These are phyloP conservation scores for Glaciozyma martinii DNA, from an alignment of 768 basidiomycete species.

Conservation along the genomic window DNA sequence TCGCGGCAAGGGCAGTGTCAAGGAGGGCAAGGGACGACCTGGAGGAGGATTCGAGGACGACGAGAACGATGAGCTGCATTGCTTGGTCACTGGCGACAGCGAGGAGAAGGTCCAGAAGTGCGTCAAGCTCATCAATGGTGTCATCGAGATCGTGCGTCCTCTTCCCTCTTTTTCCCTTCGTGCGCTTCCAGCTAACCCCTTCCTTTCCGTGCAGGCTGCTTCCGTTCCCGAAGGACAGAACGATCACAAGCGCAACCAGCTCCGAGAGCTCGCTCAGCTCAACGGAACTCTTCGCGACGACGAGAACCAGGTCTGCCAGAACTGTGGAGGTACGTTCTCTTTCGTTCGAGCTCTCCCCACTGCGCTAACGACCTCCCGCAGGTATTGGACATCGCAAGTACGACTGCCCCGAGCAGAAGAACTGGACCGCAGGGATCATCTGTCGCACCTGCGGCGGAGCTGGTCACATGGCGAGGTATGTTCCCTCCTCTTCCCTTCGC, in stretches of 20 bases:
- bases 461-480: slow-evolving; percentile 75
- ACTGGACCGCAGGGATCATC: slow-evolving; percentile 98
- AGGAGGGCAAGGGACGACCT: slow-evolving; percentile 93
- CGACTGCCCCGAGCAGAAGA: slow-evolving; percentile 96
- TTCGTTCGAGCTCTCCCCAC: not conserved
- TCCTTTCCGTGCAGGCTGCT: slow-evolving; percentile 60
- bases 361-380: not conserved
- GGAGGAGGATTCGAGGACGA: slow-evolving; percentile 84
- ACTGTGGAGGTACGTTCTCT: slow-evolving; percentile 60
- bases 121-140: slow-evolving; percentile 90
- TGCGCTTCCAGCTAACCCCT: slow-evolving; percentile 1
- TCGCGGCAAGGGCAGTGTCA: slow-evolving; percentile 94
- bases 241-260: slow-evolving; percentile 97
- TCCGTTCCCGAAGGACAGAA: slow-evolving; percentile 99
- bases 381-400: slow-evolving; percentile 88
- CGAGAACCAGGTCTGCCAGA: slow-evolving; percentile 98
- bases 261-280: slow-evolving; percentile 90
- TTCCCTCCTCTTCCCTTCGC: no score
- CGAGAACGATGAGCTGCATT: slow-evolving; percentile 97
- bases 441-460: slow-evolving; percentile 95
- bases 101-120: slow-evolving; percentile 86
- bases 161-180: not conserved
- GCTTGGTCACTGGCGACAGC: slow-evolving; percentile 84
- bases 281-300: slow-evolving; percentile 99
- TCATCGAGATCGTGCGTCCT: slow-evolving; percentile 84